Base-by-base conservation (phyloP, 2,329 filamentous ascomycete genomes). In the Fusarium gaditjirri region DNA sequence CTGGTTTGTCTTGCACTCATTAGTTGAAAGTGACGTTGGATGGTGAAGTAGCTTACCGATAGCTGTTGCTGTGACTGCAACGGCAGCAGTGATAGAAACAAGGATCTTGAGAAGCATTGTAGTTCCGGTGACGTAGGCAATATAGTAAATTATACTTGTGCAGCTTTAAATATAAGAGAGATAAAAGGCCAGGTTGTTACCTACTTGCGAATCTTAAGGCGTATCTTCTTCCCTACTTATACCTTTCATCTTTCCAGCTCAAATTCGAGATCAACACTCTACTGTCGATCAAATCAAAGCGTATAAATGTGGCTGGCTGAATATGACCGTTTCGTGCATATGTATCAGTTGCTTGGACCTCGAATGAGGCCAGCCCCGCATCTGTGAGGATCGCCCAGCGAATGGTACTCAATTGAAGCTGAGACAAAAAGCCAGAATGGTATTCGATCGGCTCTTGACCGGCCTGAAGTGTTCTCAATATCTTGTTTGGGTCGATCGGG, bases 41-140 rank as follows among this genome's bases (percentile, higher is more conserved):
- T 6, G 27, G 1, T 10, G 14, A n/a, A 1, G 23, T 17, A n/a
- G 17, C 49, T 39, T 39, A 53, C 49, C 35, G 19, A 53, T 21
- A 6, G 23, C 23, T n/a, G 49, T 3, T 25, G 49, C 49, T n/a
- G 49, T 38, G 11, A 39, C 49, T n/a, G 49, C 23, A 39, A 39
- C 33, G 2, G 23, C 33, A 53, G 49, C 25, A 39, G 49, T 27
- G 25, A 53, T 12, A 8, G 49, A 53, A 9, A 53, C 19, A 12
- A 53, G 14, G 13, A 53, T 39, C 19, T 27, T 53, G 23, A 53
- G 33, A 39, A 38, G 33, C 49, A 53, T 53, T 53, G 33, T 33
- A 19, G 21, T 5, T 23, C 5, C 4, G 3, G 8, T 3, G 46
- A 49, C 0, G 23, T 33, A 8, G 8, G 8, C 1, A 25, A 9